phyloP scores from a whole-genome alignment of 176 grass and related monocot species.

The Cenchrus fungigraminus region DNA sequence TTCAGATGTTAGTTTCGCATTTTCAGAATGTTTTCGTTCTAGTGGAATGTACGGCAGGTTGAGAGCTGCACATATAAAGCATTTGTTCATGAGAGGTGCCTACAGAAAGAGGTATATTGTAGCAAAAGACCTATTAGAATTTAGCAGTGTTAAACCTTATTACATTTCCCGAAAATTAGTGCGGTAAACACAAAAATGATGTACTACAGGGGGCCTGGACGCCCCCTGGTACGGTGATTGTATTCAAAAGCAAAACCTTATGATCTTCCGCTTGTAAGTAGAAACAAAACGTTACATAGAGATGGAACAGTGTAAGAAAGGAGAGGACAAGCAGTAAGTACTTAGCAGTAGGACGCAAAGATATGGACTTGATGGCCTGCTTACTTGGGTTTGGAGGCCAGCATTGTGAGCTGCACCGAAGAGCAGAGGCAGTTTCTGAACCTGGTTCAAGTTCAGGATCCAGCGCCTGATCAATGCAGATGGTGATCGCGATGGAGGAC shows the following conservation, averaged over 20 bases:
- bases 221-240: not conserved
- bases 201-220: too few species aligned
- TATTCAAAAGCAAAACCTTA: not conserved
- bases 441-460: not conserved
- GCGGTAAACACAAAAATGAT: too few species aligned
- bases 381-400: slow-evolving; percentile 74
- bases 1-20: not conserved
- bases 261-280: not conserved
- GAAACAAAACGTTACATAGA: not conserved
- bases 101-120: too few species aligned
- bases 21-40: not conserved
- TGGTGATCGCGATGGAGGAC: not conserved
- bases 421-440: not conserved
- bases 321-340: not conserved
- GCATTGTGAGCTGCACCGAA: slow-evolving; percentile 26
- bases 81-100: not conserved
- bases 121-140: too few species aligned
- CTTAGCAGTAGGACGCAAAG: not conserved
- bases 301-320: not conserved
- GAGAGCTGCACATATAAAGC: not conserved
- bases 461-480: not conserved
- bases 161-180: too few species aligned
- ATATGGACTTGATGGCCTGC: not conserved
- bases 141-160: too few species aligned
- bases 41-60: not conserved